phyloP scores from a whole-genome alignment of 345 rosid genomes.

The Ailanthus altissimus region DNA sequence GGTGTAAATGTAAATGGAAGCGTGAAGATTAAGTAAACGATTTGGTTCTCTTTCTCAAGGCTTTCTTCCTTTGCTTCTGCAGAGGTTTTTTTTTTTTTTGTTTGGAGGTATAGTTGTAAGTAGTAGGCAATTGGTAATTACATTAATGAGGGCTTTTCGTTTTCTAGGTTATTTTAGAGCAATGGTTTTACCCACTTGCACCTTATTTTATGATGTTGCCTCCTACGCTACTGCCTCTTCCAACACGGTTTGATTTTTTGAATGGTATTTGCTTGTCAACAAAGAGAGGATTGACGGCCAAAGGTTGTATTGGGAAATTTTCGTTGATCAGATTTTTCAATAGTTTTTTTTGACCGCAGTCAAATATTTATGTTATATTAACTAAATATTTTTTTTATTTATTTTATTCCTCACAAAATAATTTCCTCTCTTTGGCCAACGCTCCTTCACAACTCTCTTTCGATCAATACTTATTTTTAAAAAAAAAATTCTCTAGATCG shows the following conservation, averaged over 20 bases:
- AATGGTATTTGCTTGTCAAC: neutral
- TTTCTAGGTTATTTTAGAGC: neutral
- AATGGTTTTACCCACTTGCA: constrained; percentile 1
- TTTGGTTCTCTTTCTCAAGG: constrained; percentile 31
- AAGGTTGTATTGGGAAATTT: too few species aligned
- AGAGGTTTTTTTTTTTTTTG: neutral
- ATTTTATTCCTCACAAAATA: too few species aligned
- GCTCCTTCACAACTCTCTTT: too few species aligned
- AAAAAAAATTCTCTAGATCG: too few species aligned
- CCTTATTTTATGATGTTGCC: neutral
- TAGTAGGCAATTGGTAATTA: neutral
- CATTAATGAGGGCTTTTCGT: neutral
- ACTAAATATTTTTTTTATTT: too few species aligned
- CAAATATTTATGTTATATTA: too few species aligned
- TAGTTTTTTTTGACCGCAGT: too few species aligned
- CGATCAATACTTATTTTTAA: too few species aligned
- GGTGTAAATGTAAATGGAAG: constrained; percentile 22
- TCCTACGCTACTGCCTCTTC: neutral
- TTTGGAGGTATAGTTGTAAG: neutral
- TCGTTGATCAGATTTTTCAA: too few species aligned
- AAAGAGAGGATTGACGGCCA: too few species aligned
- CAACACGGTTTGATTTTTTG: neutral
- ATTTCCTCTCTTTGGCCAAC: too few species aligned
- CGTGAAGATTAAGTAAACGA: constrained; percentile 44
- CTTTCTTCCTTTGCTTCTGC: neutral